Base-by-base conservation (phyloP, 1,284 basidiomycete species). In the Cutaneotrichosporon sp. region DNA sequence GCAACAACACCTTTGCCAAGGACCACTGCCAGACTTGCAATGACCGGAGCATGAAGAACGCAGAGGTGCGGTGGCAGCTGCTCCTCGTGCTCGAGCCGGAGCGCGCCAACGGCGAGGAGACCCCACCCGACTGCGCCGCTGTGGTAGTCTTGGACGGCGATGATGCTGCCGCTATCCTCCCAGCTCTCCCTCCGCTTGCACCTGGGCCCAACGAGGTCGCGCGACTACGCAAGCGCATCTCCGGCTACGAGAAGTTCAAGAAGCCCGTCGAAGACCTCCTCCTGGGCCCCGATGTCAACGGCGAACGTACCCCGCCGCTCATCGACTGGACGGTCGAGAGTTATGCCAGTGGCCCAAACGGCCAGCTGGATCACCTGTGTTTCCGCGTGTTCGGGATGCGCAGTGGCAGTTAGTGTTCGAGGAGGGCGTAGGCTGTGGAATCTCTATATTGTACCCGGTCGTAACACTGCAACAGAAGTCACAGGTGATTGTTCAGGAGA, bases 301-400 rank as follows among this genome's bases (percentile, higher is more conserved):
- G 72, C 9, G 50, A 60, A 18, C 58, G 71, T 36, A 51, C 66
- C 7, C 61, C 64, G 5, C 71, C 71, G 18, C 26, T 65, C 14
- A 70, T 74, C 55, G 75, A 78, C 40, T 73, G 72, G 72, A 68
- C 58, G 13, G 11, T 78, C 14, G 68, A 73, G 64, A 67, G 53
- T 26, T 64, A 42, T 16, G 32, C 26, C 8, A n/a, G 18, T 13
- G 38, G 38, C n/a, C 46, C 55, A 36, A 36, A 59, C 13, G 53
- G 47, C 10, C 30, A 56, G 11, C 67, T 65, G 16, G 56, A 62
- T 22, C 55, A 63, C 30, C 53, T 49, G 11, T 47, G 31, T 16
- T 60, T 56, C 58, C 58, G 61, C 7, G 60, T 66, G 32, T 66
- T 60, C 26, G 65, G 65, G 38, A 66, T 66, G 65, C 30, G 34